phyloP scores from a whole-genome alignment of 2,329 filamentous ascomycete genomes.

The Botryotinia globosa region DNA sequence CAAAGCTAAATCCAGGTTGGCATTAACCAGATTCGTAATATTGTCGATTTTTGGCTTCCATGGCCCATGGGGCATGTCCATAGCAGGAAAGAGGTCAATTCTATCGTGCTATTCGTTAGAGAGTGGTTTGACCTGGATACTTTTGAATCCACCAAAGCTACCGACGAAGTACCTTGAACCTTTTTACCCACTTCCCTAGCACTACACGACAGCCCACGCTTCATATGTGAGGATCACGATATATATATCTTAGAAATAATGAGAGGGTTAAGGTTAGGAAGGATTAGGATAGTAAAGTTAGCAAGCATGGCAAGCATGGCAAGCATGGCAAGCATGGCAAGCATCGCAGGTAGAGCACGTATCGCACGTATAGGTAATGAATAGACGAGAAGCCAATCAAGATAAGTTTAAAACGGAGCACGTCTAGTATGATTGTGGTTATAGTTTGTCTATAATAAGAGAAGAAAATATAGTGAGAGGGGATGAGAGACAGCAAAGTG shows the following conservation, averaged over 20 bases:
- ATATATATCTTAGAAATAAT: background rate
- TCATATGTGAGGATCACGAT: background rate
- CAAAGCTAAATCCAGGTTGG: background rate
- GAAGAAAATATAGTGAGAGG: background rate
- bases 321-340: background rate
- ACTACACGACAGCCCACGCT: background rate
- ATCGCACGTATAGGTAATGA: background rate
- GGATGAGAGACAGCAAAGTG: background rate
- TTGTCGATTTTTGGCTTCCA: background rate
- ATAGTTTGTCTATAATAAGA: background rate
- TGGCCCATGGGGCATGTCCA: background rate
- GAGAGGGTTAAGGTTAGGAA: background rate
- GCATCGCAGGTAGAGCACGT: background rate
- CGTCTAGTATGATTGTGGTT: background rate
- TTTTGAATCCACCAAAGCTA: conserved; percentile 7
- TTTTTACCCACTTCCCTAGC: background rate
- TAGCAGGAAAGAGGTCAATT: background rate
- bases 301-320: background rate
- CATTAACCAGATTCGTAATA: background rate
- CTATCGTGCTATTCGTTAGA: background rate
- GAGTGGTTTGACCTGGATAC: background rate
- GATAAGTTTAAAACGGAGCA: background rate
- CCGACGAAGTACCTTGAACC: background rate
- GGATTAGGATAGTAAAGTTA: background rate
- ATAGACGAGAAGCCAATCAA: background rate